Percentiles rank a stretch among this genome's conserved stretches.
These are phyloP conservation scores for Cynara cardunculus DNA, from an alignment of 129 eudicot genomes.

Conservation along the genomic window DNA sequence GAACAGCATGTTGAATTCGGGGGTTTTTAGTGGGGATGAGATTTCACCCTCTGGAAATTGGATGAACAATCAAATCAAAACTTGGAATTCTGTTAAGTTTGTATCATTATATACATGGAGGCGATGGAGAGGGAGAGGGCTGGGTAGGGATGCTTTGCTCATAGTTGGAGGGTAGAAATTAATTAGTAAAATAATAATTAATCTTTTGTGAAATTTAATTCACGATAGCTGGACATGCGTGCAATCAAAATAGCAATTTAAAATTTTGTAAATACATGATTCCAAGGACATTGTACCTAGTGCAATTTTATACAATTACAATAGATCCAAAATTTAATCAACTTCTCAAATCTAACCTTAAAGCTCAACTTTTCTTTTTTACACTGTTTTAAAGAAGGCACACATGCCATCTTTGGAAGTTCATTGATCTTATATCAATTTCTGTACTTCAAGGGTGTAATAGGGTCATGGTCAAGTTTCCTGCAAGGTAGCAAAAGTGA, in stretches of 20 bases:
- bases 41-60: neutral
- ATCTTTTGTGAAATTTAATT: neutral
- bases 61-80: neutral
- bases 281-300: neutral
- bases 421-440: neutral
- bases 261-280: neutral
- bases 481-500: neutral
- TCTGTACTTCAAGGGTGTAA: neutral
- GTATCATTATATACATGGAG: neutral
- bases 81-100: neutral
- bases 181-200: neutral
- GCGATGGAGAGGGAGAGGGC: neutral
- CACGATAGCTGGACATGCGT: neutral
- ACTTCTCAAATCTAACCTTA: neutral
- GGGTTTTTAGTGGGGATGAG: neutral
- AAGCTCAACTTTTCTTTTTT: neutral
- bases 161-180: neutral
- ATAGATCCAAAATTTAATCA: neutral
- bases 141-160: too few relatives aligned
- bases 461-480: neutral
- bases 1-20: neutral
- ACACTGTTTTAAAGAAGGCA: neutral
- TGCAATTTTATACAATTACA: neutral
- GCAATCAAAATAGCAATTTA: neutral
- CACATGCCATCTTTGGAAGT: neutral